phyloP scores from a whole-genome alignment of 2,329 filamentous ascomycete genomes.

The Aaosphaeria arxii region DNA sequence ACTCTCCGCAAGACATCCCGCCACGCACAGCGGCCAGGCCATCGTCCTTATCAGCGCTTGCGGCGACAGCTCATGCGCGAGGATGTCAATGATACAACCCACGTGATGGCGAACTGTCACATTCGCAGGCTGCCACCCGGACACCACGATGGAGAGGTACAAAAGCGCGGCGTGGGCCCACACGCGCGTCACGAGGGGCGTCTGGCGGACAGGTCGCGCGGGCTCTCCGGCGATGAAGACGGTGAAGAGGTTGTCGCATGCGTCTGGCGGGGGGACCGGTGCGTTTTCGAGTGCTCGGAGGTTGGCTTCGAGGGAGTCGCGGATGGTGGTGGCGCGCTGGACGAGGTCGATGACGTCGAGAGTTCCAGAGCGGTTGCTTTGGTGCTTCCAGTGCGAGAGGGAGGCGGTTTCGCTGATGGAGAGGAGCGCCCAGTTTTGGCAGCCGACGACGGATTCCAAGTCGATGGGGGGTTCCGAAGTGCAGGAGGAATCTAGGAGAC shows the following conservation, averaged over 20 bases:
- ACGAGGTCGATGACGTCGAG: slow-evolving; percentile 48
- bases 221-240: neutral
- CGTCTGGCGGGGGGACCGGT: neutral
- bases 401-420: slow-evolving; percentile 54
- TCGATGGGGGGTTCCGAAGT: slow-evolving; percentile 29
- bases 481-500: slow-evolving; percentile 17
- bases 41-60: slow-evolving; percentile 21
- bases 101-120: slow-evolving; percentile 12
- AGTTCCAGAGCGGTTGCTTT: slow-evolving; percentile 41
- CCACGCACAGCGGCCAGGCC: slow-evolving; percentile 32
- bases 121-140: slow-evolving; percentile 19
- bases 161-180: slow-evolving; percentile 20
- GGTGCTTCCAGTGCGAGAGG: slow-evolving; percentile 56
- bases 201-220: neutral
- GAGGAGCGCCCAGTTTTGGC: slow-evolving; percentile 57
- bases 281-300: slow-evolving; percentile 1
- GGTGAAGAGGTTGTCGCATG: neutral
- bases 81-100: slow-evolving; percentile 8
- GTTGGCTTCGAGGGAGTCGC: slow-evolving; percentile 7
- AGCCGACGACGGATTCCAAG: slow-evolving; percentile 54
- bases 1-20: slow-evolving; percentile 19
- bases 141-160: slow-evolving; percentile 17
- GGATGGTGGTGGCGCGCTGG: slow-evolving; percentile 43
- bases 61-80: slow-evolving; percentile 9
- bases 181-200: slow-evolving; percentile 8